These are phyloP conservation scores for Colletotrichum limetticola DNA, from an alignment of 2,329 filamentous ascomycete species.

Conservation along the genomic window DNA sequence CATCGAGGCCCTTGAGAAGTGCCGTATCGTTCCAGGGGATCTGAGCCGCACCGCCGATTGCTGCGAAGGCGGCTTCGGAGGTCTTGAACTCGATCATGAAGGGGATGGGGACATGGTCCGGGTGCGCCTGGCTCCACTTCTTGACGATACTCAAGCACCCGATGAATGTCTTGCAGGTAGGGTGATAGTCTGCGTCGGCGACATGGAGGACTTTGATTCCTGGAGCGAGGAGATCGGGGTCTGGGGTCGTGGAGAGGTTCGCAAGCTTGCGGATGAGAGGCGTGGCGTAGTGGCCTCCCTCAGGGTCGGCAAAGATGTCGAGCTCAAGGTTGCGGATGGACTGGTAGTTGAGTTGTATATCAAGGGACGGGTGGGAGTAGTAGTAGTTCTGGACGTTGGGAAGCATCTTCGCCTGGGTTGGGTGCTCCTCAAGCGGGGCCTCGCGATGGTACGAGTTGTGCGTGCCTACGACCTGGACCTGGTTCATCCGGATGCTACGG, in stretches of 20 bases:
- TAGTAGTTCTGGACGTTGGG: conserved; percentile 53
- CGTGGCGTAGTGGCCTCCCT: conserved; percentile 58
- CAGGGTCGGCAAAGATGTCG: conserved; percentile 59
- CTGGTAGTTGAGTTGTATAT: conserved; percentile 56
- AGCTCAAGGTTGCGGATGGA: conserved; percentile 59
- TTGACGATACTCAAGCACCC: conserved; percentile 55
- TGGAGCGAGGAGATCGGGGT: conserved; percentile 50
- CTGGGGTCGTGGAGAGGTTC: conserved; percentile 50
- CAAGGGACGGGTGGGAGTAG: conserved; percentile 58
- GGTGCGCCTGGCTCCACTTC: conserved; percentile 55
- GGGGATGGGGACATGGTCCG: conserved; percentile 55
- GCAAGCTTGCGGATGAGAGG: conserved; percentile 54
- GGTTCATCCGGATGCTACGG: conserved; percentile 56
- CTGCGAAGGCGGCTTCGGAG: conserved; percentile 36
- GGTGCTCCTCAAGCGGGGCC: conserved; percentile 51
- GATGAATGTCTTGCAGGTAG: conserved; percentile 57
- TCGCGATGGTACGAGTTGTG: conserved; percentile 64
- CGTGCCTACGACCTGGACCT: conserved; percentile 61
- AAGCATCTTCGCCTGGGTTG: conserved; percentile 50
- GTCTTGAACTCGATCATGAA: conserved; percentile 62
- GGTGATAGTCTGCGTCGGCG: conserved; percentile 58
- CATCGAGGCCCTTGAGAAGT: conserved; percentile 55
- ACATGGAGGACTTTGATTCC: conserved; percentile 62
- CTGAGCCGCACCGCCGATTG: conserved; percentile 47
- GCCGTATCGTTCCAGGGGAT: conserved; percentile 55